Percentiles rank a stretch among this genome's conserved stretches.
phyloP scores from a whole-genome alignment of 352 stramenopile species.

The Phytopythium vexans region DNA sequence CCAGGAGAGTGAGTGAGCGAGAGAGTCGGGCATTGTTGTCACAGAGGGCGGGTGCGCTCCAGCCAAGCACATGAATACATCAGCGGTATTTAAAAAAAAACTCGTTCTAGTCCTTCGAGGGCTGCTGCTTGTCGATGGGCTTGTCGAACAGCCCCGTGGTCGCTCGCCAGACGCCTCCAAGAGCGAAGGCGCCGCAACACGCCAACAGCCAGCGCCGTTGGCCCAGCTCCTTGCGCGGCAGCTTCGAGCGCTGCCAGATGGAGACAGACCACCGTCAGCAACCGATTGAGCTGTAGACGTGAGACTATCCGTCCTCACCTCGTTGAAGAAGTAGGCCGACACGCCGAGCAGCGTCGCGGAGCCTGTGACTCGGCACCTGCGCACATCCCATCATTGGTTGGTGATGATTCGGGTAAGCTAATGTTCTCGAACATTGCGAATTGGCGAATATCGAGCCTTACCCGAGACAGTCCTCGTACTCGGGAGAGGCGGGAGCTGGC shows the following conservation, averaged over 20 bases:
- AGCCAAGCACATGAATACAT: slow-evolving; percentile 13
- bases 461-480: slow-evolving; percentile 30
- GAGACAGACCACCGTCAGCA: background rate
- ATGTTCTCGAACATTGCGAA: too few species aligned
- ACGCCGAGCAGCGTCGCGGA: slow-evolving; percentile 49
- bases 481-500: background rate
- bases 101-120: slow-evolving; percentile 2
- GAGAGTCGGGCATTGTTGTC: too few species aligned
- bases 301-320: slow-evolving; percentile 18
- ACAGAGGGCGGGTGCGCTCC: too few species aligned
- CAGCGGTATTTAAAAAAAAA: slow-evolving; percentile 34
- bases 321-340: slow-evolving; percentile 51
- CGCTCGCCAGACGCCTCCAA: slow-evolving; percentile 45
- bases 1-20: too few species aligned
- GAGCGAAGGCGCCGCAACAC: slow-evolving; percentile 45
- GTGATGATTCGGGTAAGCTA: background rate
- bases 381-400: background rate
- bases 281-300: slow-evolving; percentile 1
- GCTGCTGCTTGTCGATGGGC: background rate
- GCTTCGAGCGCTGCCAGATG: slow-evolving; percentile 29
- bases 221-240: slow-evolving; percentile 32
- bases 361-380: slow-evolving; percentile 56
- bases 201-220: slow-evolving; percentile 58
- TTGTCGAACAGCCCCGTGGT: slow-evolving; percentile 39
- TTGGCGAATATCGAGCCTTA: slow-evolving; percentile 1